These are phyloP conservation scores for Eutrema yunnanense DNA, from an alignment of 345 rosid genomes.

Conservation along the genomic window DNA sequence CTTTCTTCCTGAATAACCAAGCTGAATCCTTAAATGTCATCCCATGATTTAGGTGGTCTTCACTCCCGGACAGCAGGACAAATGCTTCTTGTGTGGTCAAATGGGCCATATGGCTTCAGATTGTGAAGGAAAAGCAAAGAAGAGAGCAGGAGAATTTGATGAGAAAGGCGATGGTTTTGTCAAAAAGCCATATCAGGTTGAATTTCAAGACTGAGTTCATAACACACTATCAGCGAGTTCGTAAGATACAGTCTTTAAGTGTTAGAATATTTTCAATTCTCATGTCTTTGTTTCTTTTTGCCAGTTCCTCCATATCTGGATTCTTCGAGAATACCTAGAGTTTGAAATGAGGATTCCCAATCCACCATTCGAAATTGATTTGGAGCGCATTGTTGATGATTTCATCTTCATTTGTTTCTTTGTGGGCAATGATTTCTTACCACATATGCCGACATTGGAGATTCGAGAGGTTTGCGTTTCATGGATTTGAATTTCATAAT, in stretches of 20 bases:
- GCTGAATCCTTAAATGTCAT: background rate
- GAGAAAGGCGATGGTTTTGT: conserved; percentile 71
- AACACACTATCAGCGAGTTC: background rate
- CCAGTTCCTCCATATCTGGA: conserved; percentile 94
- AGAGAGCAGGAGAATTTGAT: conserved; percentile 86
- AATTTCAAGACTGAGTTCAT: background rate
- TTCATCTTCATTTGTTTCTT: conserved; percentile 98
- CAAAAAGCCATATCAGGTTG: conserved; percentile 92
- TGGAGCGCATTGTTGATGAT: conserved; percentile 92
- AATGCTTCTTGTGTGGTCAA: conserved; percentile 96
- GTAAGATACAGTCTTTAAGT: background rate
- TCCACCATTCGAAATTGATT: conserved; percentile 63
- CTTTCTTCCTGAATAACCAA: background rate
- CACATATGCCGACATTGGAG: conserved; percentile 98
- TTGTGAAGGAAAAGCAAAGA: conserved; percentile 88
- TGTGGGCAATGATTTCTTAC: conserved; percentile 97
- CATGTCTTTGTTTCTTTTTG: conserved; percentile 9
- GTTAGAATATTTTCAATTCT: conserved; percentile 1
- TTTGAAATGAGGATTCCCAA: conserved; percentile 72
- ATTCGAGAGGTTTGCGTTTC: conserved; percentile 81
- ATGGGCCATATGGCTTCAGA: conserved; percentile 82
- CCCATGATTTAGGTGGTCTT: conserved; percentile 61
- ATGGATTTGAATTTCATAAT: background rate
- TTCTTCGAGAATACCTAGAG: conserved; percentile 88
- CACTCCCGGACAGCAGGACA: conserved; percentile 84